phyloP scores from a whole-genome alignment of 164 flowering plant species.

The Vitis amurensis region DNA sequence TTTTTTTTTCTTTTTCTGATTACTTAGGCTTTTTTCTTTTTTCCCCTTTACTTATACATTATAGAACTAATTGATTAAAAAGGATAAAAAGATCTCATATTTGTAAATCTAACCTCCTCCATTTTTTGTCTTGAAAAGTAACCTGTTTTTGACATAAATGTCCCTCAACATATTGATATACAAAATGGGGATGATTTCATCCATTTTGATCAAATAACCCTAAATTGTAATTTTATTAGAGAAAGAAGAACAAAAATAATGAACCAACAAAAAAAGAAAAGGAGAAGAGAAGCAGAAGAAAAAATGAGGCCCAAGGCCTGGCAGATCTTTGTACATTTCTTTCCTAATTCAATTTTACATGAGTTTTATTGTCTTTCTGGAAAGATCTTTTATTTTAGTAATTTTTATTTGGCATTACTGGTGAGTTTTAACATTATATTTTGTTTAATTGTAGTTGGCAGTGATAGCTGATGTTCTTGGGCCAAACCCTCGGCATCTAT shows the following conservation, averaged over 20 bases:
- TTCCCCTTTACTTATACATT: too few relatives aligned
- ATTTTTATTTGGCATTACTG: not conserved
- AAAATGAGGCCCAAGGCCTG: too few relatives aligned
- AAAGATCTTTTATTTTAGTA: too few relatives aligned
- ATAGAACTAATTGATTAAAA: too few relatives aligned
- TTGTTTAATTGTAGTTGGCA: slow-evolving; percentile 58
- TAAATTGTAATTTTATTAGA: not conserved
- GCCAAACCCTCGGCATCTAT: slow-evolving; percentile 77
- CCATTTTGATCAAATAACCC: not conserved
- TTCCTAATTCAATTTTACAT: not conserved
- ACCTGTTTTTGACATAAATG: too few relatives aligned
- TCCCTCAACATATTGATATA: too few relatives aligned
- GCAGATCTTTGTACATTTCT: not conserved
- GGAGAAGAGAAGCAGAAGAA: not conserved
- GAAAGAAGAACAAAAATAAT: not conserved
- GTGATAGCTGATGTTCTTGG: slow-evolving; percentile 80
- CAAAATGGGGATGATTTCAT: too few relatives aligned
- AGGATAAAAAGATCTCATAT: too few relatives aligned
- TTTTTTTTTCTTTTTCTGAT: not conserved
- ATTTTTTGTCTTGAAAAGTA: too few relatives aligned
- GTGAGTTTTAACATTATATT: slow-evolving; percentile 5
- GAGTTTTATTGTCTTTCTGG: not conserved
- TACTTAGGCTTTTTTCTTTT: not conserved
- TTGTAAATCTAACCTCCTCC: too few relatives aligned
- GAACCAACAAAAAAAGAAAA: not conserved